phyloP scores from a whole-genome alignment of 768 basidiomycete genomes.

The Plicaturopsis crispa region DNA sequence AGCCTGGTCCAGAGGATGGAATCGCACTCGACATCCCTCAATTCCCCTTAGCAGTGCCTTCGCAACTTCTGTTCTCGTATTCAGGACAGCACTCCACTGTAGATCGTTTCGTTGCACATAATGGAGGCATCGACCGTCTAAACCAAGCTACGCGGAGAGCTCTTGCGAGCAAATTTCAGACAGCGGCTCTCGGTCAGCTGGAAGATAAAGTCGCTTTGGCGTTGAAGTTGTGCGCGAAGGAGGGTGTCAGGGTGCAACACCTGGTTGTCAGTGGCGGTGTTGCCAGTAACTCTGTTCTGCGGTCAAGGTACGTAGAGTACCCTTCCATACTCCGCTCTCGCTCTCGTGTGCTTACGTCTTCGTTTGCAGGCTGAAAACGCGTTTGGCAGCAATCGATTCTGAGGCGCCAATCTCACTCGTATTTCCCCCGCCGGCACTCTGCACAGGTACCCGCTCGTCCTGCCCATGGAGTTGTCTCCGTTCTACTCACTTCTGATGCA shows the following conservation, averaged over 20 bases:
- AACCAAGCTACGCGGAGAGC: constrained; percentile 31
- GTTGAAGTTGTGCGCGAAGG: constrained; percentile 31
- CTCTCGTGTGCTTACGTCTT: too few species aligned
- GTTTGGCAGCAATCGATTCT: constrained; percentile 18
- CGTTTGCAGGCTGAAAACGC: constrained; percentile 23
- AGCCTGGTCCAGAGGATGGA: constrained; percentile 10
- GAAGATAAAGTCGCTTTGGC: constrained; percentile 64
- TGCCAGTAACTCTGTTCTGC: constrained; percentile 73
- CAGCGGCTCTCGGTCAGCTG: constrained; percentile 62
- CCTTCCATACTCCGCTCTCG: too few species aligned
- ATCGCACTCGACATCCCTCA: constrained; percentile 24
- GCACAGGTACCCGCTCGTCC: constrained; percentile 59
- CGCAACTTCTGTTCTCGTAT: constrained; percentile 69
- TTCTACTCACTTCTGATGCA: constrained; percentile 17
- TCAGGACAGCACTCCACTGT: constrained; percentile 37
- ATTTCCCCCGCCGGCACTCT: constrained; percentile 74
- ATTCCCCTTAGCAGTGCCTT: constrained; percentile 42
- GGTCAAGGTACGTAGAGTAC: constrained; percentile 20
- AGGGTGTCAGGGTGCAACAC: constrained; percentile 39
- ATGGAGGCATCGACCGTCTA: constrained; percentile 23
- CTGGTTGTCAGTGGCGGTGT: constrained; percentile 91
- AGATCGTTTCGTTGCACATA: constrained; percentile 25
- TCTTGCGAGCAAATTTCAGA: constrained; percentile 69
- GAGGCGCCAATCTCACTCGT: constrained; percentile 35
- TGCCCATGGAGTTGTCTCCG: not conserved